Evolutionary conservation across 352 stramenopile genomes (phyloP), one percentile per base, ranked within the genome.

Genomic region (Thraustotheca clavata): DNA sequence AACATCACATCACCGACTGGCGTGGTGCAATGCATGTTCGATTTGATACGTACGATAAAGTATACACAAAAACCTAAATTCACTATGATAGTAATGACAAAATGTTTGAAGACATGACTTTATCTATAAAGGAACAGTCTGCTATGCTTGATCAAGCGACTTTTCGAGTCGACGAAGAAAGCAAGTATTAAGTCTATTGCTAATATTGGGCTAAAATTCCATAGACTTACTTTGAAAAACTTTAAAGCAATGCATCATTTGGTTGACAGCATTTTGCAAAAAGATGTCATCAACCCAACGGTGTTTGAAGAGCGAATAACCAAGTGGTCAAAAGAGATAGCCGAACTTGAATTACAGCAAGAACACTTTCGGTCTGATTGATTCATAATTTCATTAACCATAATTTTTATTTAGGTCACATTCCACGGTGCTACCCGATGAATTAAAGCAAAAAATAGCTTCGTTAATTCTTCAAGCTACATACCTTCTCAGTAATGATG

Each of bases 151-250:
- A 62, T 1, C 55, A 36, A 20, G 18, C 52, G 12, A 41, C 43
- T 3, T 33, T 27, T 12, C 39, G 27, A 26, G 5, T 62, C 8
- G 55, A 62, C n/a, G 35, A 49, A 12, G 55, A 62, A 27, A 38
- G 43, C 38, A 48, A 12, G 55, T 49, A 11, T 4, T 22, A 24
- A 2, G 2, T 20, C 8, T 60, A 18, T 12, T 48, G 8, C 14
- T 8, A n/a, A 27, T 16, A 3, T 18, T 4, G 14, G 34, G 18
- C 11, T 49, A 18, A 20, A 20, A 9, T 61, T 26, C n/a, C 35
- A 59, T 50, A 62, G 55, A 34, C 35, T 54, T 14, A 62, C 55
- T 9, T 41, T 48, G n/a, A 46, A 34, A 24, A 62, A 50, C 34
- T 35, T 62, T 5, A 22, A 62, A 35, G 55, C 39, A 26, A 33